Conservation (phyloP, 805 yeast species). For the Lipomyces oligophaga region DNA sequence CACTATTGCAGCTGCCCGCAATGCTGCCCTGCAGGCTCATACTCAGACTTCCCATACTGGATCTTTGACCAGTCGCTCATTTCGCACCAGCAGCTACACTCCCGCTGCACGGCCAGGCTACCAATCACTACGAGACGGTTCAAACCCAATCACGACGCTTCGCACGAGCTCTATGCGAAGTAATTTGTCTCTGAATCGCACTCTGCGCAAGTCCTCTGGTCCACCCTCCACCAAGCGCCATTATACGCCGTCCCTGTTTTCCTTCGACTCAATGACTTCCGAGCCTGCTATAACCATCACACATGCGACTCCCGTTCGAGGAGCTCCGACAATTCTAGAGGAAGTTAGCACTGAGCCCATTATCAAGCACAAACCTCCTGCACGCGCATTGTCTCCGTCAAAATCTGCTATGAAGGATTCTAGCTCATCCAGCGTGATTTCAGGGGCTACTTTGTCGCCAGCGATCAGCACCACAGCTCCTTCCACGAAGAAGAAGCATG, state of each 20-base stretch:
- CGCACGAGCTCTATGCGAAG: constrained; percentile 12
- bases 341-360: constrained; percentile 8
- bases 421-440: constrained; percentile 16
- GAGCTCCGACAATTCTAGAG: constrained; percentile 19
- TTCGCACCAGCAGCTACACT: too few species aligned
- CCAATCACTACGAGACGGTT: too few species aligned
- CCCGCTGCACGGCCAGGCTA: too few species aligned
- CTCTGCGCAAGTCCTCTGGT: constrained; percentile 1
- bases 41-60: too few species aligned
- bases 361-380: constrained; percentile 11
- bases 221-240: too few species aligned
- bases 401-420: constrained; percentile 20
- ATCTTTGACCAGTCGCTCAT: constrained; percentile 25
- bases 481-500: constrained; percentile 11
- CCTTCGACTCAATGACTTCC: constrained; percentile 22
- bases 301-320: neutral
- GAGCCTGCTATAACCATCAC: constrained; percentile 11
- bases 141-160: neutral
- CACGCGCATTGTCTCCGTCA: constrained; percentile 15
- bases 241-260: constrained; percentile 21
- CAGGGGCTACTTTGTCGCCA: constrained; percentile 8
- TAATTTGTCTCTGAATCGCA: constrained; percentile 7
- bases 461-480: constrained; percentile 3
- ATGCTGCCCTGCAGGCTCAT: too few species aligned
- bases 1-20: too few species aligned